These are phyloP conservation scores for Boletus sp. DNA, from an alignment of 768 basidiomycete species.

Conservation along the genomic window DNA sequence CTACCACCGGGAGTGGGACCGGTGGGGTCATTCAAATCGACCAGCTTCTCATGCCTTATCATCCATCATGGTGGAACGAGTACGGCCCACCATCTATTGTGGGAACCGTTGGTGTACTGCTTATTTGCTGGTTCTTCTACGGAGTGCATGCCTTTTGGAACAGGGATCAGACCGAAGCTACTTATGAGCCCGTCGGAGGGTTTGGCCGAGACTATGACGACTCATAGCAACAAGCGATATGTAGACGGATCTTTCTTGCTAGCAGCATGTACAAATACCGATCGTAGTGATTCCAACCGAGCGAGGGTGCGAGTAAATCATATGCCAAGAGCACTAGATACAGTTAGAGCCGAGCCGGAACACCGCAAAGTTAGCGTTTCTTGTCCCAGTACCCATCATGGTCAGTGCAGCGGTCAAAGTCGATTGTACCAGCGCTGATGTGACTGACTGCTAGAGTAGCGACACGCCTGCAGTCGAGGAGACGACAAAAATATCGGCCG, in stretches of 20 bases:
- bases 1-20: constrained; percentile 65
- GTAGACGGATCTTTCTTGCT: constrained; percentile 20
- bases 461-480: constrained; percentile 23
- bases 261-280: constrained; percentile 4
- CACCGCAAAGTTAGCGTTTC: neutral
- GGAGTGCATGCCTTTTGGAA: constrained; percentile 71
- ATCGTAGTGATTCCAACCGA: constrained; percentile 1
- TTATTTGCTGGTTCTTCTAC: constrained; percentile 71
- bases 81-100: constrained; percentile 72
- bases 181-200: constrained; percentile 88
- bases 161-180: constrained; percentile 75
- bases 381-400: constrained; percentile 23
- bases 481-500: constrained; percentile 26
- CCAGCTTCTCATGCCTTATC: constrained; percentile 77
- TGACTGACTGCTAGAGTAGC: constrained; percentile 18
- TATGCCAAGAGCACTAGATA: constrained; percentile 19
- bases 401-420: constrained; percentile 14
- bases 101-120: constrained; percentile 52
- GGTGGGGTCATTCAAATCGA: constrained; percentile 93
- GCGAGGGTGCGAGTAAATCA: constrained; percentile 25
- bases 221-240: constrained; percentile 17
- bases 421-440: constrained; percentile 5
- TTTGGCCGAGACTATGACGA: constrained; percentile 57
- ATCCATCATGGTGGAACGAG: constrained; percentile 80
- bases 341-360: neutral